Evolutionary conservation across 2,329 filamentous ascomycete genomes (phyloP).

Genomic region (Fusarium burgessii): DNA sequence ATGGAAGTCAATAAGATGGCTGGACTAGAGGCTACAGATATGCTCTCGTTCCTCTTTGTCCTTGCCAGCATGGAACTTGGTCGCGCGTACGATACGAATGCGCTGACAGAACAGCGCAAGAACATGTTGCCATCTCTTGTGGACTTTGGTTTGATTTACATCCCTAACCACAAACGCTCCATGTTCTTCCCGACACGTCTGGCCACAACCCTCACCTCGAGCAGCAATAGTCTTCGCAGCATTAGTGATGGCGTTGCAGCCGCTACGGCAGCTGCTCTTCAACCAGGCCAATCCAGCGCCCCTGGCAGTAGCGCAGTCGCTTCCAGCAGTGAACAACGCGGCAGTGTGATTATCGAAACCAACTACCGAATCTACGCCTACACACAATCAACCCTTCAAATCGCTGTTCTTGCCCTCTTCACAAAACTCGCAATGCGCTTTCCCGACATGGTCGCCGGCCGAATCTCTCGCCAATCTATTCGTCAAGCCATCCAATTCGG

Average conservation of each 20-base stretch:
- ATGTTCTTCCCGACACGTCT: slow-evolving; percentile 92
- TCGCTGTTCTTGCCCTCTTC: slow-evolving; percentile 93
- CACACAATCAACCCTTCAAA: slow-evolving; percentile 92
- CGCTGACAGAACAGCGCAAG: slow-evolving; percentile 82
- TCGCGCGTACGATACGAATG: slow-evolving; percentile 87
- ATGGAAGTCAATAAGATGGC: slow-evolving; percentile 70
- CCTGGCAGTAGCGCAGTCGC: slow-evolving; percentile 50
- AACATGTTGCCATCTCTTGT: slow-evolving; percentile 92
- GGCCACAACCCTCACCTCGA: slow-evolving; percentile 85
- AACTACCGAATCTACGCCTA: slow-evolving; percentile 99
- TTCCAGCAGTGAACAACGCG: slow-evolving; percentile 64
- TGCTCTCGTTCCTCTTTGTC: slow-evolving; percentile 95
- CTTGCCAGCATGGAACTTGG: slow-evolving; percentile 93
- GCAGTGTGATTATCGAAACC: slow-evolving; percentile 95
- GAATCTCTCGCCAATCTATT: slow-evolving; percentile 89
- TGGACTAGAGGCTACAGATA: slow-evolving; percentile 88
- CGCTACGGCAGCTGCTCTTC: slow-evolving; percentile 64
- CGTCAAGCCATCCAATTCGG: slow-evolving; percentile 87
- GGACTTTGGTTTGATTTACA: slow-evolving; percentile 93
- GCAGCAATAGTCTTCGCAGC: slow-evolving; percentile 81
- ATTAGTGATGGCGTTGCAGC: slow-evolving; percentile 76
- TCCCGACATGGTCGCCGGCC: slow-evolving; percentile 92
- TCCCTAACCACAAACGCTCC: slow-evolving; percentile 66
- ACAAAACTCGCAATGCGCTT: slow-evolving; percentile 89
- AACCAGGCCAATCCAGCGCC: slow-evolving; percentile 52